Evolutionary conservation across 306 rosid genomes (phyloP).

Genomic region (Rosa rugosa): DNA sequence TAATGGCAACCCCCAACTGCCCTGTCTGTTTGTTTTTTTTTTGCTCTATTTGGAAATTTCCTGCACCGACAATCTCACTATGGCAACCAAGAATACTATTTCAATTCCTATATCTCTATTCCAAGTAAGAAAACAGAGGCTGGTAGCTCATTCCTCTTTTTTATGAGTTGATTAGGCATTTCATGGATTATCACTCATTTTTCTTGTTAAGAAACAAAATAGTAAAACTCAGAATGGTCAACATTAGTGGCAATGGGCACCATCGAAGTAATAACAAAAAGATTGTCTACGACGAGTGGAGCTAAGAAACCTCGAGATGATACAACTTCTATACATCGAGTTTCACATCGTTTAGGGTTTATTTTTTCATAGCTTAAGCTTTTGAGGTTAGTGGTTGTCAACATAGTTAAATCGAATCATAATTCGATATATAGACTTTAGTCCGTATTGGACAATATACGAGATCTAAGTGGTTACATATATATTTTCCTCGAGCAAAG

Average conservation of each 20-base stretch:
- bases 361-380: background rate
- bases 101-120: background rate
- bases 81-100: background rate
- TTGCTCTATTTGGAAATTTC: background rate
- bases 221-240: background rate
- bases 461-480: too few relatives aligned
- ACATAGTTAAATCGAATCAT: background rate
- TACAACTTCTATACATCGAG: background rate
- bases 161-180: background rate
- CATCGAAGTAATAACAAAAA: background rate
- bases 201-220: background rate
- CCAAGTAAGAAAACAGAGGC: background rate
- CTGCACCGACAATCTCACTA: slow-evolving; percentile 11
- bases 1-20: background rate
- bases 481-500: too few relatives aligned
- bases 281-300: background rate
- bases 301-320: background rate
- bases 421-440: background rate
- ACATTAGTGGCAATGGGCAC: background rate
- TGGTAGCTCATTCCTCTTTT: background rate
- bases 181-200: background rate
- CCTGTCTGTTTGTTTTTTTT: background rate
- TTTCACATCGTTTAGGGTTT: background rate
- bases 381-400: background rate
- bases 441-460: background rate